Evolutionary conservation across 768 basidiomycete species (phyloP), one percentile per base, ranked within the genome.

Genomic region (Clathrus columnatus): DNA sequence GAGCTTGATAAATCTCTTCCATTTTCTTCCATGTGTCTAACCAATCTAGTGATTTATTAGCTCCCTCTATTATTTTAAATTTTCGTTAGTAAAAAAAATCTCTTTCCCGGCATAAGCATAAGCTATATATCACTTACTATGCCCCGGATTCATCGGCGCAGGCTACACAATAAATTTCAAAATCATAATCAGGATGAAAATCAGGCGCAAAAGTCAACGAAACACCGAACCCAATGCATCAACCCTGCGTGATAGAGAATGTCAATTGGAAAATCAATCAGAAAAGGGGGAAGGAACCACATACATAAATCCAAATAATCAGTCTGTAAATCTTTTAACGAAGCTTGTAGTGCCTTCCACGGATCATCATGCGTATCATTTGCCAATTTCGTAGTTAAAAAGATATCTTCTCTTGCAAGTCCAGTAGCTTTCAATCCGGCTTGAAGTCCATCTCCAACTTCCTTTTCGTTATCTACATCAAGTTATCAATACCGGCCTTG

Each of bases 11-110:
- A 14, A 91, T 65, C 58, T 75, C 77, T 65, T 85, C 87, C 80
- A 92, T 76, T 14, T 85, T 87, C 62, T 81, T 84, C 87, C 89
- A 91, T 29, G 89, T 91, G 61, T 91, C 78, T 46, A 84, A 69
- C 81, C 87, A 87, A 63, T 81, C 77, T 63, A 85, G 85, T 32
- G 78, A 71, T 63, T 73, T 78, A 61, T 85, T 80, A 6, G 82
- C 73, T 63, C 88, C 86, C 30, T 85, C 58, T 48, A 72, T 73
- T 56, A n/a, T n/a, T n/a, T n/a, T n/a, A n/a, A n/a, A n/a, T n/a
- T n/a, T n/a, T n/a, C n/a, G n/a, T n/a, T n/a, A n/a, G n/a, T n/a
- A n/a, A n/a, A n/a, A n/a, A n/a, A n/a, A n/a, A n/a, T n/a, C n/a
- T n/a, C n/a, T n/a, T n/a, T n/a, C n/a, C n/a, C n/a, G n/a, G n/a